These are phyloP conservation scores for Alternaria brassicae DNA, from an alignment of 2,329 filamentous ascomycete genomes.

Conservation along the genomic window DNA sequence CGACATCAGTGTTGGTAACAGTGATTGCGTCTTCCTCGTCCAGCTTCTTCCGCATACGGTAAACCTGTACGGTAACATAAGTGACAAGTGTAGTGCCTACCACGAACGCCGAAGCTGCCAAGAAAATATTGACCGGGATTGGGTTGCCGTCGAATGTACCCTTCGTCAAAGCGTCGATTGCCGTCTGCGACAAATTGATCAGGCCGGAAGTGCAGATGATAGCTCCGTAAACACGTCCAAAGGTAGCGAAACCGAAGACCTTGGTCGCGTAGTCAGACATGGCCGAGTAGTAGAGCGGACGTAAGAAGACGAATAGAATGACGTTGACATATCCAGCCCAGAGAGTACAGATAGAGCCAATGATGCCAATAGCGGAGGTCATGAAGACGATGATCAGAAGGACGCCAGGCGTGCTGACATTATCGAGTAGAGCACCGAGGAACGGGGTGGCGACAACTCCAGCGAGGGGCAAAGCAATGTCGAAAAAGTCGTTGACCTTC, in stretches of 20 bases:
- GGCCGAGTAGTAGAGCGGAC: slow-evolving; percentile 88
- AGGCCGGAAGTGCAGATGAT: slow-evolving; percentile 85
- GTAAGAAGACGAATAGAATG: slow-evolving; percentile 78
- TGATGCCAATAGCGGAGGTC: slow-evolving; percentile 74
- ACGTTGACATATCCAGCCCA: slow-evolving; percentile 79
- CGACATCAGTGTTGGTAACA: slow-evolving; percentile 74
- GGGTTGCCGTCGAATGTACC: slow-evolving; percentile 73
- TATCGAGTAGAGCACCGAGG: slow-evolving; percentile 80
- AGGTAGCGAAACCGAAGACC: slow-evolving; percentile 88
- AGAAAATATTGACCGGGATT: slow-evolving; percentile 73
- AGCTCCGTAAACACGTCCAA: slow-evolving; percentile 87
- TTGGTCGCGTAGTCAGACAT: slow-evolving; percentile 89
- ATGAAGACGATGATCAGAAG: slow-evolving; percentile 72
- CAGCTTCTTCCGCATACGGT: slow-evolving; percentile 41
- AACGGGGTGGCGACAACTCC: slow-evolving; percentile 83
- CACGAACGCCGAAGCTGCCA: slow-evolving; percentile 66
- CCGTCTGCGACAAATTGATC: slow-evolving; percentile 81
- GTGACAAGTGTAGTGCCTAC: slow-evolving; percentile 69
- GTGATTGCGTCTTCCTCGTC: slow-evolving; percentile 58
- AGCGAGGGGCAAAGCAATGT: slow-evolving; percentile 80
- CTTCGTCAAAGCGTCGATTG: slow-evolving; percentile 78
- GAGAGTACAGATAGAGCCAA: slow-evolving; percentile 73
- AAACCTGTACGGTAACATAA: slow-evolving; percentile 43
- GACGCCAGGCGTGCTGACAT: slow-evolving; percentile 72
- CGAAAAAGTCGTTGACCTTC: slow-evolving; percentile 81